Evolutionary conservation across 768 basidiomycete species (phyloP), one percentile per base, ranked within the genome.

Genomic region (Psilocybe azurescens): DNA sequence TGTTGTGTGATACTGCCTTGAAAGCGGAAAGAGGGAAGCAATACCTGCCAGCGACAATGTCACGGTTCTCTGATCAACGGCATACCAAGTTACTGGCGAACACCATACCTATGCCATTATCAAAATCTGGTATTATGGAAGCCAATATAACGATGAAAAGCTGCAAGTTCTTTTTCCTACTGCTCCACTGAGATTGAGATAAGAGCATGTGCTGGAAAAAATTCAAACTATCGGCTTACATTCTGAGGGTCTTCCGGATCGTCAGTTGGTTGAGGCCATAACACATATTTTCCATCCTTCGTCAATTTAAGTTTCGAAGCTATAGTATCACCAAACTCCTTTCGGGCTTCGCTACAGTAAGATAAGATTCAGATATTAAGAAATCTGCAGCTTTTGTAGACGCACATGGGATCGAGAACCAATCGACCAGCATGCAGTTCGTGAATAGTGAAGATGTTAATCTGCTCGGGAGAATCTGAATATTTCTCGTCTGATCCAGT

Each of bases 211-310:
- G 7, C 32, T 36, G 30, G 14, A 3, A n/a, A 36, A 16, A 14
- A 39, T 13, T 49, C 16, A 38, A 4, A 6, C 18, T 28, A 18
- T 3, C 44, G 33, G 30, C 62, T 46, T 32, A 63, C 62, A 65
- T 88, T 89, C 73, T 89, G 87, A 16, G 88, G 89, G 66, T 90
- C 88, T n/a, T 82, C 75, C 0, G 82, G 80, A 49, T 85, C 80
- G 53, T 89, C 84, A 1, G 83, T 81, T 1, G 89, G 88, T 66
- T 90, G 89, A 18, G 89, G 89, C 86, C 88, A 90, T 0, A 91
- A 79, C 9, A 90, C 82, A 53, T 80, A 86, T 16, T 76, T 82
- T 0, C 88, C 87, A 59, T 88, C 85, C 16, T 66, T 61, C 3
- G 84, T 80, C 6, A 88, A 75, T 77, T 90, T 90, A 56, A 90